Evolutionary conservation across 495 filamentous ascomycete genomes (phyloP).

Genomic region (Hypoxylon lenormandii): DNA sequence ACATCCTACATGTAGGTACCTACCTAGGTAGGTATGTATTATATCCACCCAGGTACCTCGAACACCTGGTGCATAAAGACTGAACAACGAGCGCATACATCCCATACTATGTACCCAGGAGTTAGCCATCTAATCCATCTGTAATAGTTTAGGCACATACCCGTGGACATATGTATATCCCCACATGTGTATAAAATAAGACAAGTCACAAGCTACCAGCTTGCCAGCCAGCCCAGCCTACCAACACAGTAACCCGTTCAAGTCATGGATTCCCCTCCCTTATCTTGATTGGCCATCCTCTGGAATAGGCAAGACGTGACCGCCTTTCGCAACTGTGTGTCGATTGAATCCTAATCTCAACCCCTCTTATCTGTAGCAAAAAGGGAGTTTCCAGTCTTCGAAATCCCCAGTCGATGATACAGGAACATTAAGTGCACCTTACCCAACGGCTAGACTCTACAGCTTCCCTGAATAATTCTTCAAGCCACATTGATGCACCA

Average conservation of each 20-base stretch:
- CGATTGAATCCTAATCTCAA: constrained; percentile 19
- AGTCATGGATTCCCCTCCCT: constrained; percentile 12
- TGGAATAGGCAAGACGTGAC: not conserved
- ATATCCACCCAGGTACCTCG: no score
- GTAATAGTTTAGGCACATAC: not conserved
- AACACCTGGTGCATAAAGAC: not conserved
- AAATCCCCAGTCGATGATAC: not conserved
- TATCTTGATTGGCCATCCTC: constrained; percentile 20
- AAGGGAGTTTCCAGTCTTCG: no score
- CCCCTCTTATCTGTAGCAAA: constrained; percentile 21
- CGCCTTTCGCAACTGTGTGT: not conserved
- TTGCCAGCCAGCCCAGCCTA: constrained; percentile 27
- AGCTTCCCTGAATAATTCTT: not conserved
- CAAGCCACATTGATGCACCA: not conserved
- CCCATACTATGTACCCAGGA: no score
- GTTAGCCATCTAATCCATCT: no score
- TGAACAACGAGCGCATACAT: not conserved
- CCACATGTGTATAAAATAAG: constrained; percentile 24
- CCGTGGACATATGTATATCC: not conserved
- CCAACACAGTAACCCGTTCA: constrained; percentile 39
- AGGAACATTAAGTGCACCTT: not conserved
- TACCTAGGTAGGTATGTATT: not conserved
- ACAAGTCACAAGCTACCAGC: constrained; percentile 45
- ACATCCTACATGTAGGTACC: not conserved
- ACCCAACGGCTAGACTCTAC: not conserved